Conservation (phyloP, 2,329 filamentous ascomycete species). For the Colletotrichum magnum region DNA sequence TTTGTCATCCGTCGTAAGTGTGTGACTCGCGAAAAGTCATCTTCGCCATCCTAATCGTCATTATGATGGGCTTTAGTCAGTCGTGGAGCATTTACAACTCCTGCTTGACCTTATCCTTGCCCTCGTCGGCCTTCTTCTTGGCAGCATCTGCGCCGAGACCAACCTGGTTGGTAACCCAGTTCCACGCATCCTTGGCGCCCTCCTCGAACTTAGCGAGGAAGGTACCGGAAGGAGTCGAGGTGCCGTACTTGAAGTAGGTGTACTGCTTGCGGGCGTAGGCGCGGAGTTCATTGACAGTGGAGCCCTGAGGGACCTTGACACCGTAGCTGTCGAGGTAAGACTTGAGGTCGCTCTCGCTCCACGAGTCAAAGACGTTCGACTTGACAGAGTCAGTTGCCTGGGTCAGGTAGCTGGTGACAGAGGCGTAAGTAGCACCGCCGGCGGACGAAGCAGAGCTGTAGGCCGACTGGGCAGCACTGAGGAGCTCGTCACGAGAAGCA, state of each 20-base stretch:
- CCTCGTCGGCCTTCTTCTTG: slow-evolving; percentile 58
- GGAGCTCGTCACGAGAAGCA: slow-evolving; percentile 80
- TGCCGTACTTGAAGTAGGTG: slow-evolving; percentile 84
- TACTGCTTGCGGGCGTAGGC: slow-evolving; percentile 80
- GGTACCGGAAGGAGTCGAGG: slow-evolving; percentile 74
- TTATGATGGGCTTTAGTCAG: neutral
- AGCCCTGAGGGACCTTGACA: slow-evolving; percentile 76
- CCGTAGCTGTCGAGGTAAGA: slow-evolving; percentile 85
- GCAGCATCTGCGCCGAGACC: slow-evolving; percentile 63
- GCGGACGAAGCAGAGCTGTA: slow-evolving; percentile 72
- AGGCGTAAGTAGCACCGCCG: slow-evolving; percentile 72
- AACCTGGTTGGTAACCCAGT: slow-evolving; percentile 67
- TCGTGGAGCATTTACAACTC: slow-evolving; percentile 60
- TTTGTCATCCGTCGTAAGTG: slow-evolving; percentile 40
- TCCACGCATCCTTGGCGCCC: slow-evolving; percentile 61
- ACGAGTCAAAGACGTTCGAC: slow-evolving; percentile 77
- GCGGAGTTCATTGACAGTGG: slow-evolving; percentile 77
- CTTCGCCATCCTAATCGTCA: neutral
- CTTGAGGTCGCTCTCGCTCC: slow-evolving; percentile 82
- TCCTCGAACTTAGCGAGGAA: slow-evolving; percentile 75
- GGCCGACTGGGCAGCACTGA: slow-evolving; percentile 73
- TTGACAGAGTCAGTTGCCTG: slow-evolving; percentile 77
- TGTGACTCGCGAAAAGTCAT: slow-evolving; percentile 11
- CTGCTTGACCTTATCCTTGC: slow-evolving; percentile 57
- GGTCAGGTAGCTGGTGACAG: slow-evolving; percentile 79